A percentile compares a stretch with the other conserved stretches of the same genome.
Conservation (phyloP, 2,329 filamentous ascomycete species). For the Chrysoporthe deuterocubensis region DNA sequence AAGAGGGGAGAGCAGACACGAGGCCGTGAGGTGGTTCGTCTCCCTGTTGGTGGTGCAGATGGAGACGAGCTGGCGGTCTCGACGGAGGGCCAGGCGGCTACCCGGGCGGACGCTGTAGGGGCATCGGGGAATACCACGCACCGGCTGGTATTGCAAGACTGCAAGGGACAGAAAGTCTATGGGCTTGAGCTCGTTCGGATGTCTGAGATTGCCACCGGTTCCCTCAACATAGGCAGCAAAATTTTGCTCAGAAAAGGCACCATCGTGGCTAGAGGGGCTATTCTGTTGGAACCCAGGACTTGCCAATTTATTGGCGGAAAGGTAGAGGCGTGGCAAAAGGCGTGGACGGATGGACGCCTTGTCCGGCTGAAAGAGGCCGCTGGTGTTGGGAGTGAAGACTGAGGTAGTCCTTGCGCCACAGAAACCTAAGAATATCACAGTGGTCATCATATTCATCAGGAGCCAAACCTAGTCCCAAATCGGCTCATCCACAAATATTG, state of each 20-base stretch:
- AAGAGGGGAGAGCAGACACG: constrained; percentile 74
- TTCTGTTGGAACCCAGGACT: constrained; percentile 74
- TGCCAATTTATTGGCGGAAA: constrained; percentile 84
- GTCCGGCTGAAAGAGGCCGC: constrained; percentile 67
- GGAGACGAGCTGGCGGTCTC: constrained; percentile 49
- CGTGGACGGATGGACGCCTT: constrained; percentile 76
- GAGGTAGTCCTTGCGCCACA: background rate
- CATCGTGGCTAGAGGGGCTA: constrained; percentile 72
- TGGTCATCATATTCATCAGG: background rate
- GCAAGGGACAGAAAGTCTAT: constrained; percentile 68
- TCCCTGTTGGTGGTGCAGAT: constrained; percentile 50
- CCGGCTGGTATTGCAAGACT: constrained; percentile 82
- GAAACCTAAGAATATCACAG: background rate
- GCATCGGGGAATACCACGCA: constrained; percentile 64
- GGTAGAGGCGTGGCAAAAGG: constrained; percentile 78
- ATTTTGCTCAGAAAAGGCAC: constrained; percentile 69
- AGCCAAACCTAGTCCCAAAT: background rate
- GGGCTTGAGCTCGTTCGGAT: constrained; percentile 74
- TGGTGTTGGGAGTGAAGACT: constrained; percentile 38
- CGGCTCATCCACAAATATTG: too few species aligned
- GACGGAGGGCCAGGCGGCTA: constrained; percentile 27
- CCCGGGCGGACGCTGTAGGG: constrained; percentile 19
- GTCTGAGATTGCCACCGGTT: constrained; percentile 66
- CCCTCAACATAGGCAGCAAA: constrained; percentile 78
- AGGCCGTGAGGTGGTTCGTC: constrained; percentile 81